phyloP scores from a whole-genome alignment of 2,329 filamentous ascomycete species.

The Phoma sp. region DNA sequence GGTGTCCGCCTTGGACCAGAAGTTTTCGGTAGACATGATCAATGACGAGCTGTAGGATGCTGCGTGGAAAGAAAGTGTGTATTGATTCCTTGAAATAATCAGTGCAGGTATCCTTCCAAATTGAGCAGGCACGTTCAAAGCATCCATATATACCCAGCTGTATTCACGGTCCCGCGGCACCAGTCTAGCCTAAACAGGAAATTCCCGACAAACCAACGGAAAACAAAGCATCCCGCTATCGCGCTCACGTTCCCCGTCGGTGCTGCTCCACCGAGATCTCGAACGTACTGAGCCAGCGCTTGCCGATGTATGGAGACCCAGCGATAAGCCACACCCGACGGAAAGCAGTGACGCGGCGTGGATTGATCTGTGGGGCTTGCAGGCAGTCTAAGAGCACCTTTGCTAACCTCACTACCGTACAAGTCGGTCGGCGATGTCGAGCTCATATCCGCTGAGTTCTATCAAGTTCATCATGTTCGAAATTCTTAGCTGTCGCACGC shows the following conservation, averaged over 20 bases:
- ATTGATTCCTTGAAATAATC: not conserved
- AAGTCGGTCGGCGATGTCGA: no score
- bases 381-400: no score
- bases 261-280: not conserved
- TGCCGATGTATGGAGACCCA: no score
- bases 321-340: no score
- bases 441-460: no score
- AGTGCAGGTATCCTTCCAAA: not conserved
- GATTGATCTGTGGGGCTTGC: no score
- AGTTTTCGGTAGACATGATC: not conserved
- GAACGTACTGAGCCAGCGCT: not conserved
- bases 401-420: no score
- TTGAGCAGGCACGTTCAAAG: not conserved
- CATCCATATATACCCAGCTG: not conserved
- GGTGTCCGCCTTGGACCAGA: slow-evolving; percentile 6
- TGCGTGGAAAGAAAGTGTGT: not conserved
- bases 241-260: not conserved
- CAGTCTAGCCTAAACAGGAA: not conserved
- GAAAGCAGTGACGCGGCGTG: no score
- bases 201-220: not conserved
- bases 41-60: not conserved
- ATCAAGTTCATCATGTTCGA: no score
- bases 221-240: not conserved
- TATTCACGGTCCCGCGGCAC: not conserved
- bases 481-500: no score